These are phyloP conservation scores for Lithospermum erythrorhizon DNA, from an alignment of 257 asterid genomes.

Conservation along the genomic window DNA sequence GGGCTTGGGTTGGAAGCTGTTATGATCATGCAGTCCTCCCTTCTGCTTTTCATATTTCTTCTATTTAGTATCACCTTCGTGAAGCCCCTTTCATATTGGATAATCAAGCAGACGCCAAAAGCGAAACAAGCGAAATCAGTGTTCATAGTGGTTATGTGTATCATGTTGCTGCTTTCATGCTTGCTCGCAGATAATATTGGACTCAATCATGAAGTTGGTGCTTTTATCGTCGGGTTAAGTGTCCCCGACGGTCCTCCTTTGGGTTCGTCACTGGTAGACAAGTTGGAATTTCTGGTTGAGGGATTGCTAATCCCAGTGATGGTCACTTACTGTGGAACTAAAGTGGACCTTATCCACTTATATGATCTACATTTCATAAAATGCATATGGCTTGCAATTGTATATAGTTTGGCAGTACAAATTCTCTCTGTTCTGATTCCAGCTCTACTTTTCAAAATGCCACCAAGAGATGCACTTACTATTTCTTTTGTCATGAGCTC, in stretches of 20 bases:
- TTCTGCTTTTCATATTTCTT: neutral
- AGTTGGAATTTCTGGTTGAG: constrained; percentile 38
- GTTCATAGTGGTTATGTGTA: constrained; percentile 30
- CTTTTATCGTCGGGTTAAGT: constrained; percentile 46
- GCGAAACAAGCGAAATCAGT: constrained; percentile 42
- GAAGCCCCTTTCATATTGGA: constrained; percentile 14
- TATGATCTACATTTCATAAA: constrained; percentile 27
- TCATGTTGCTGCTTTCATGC: constrained; percentile 32
- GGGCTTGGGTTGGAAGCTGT: neutral
- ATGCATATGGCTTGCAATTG: constrained; percentile 12
- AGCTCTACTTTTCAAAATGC: constrained; percentile 38
- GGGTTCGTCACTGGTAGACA: constrained; percentile 52
- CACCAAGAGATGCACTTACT: constrained; percentile 44
- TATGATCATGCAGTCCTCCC: neutral
- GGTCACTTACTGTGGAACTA: constrained; percentile 49
- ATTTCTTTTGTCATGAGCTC: constrained; percentile 46
- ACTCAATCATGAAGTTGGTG: constrained; percentile 48
- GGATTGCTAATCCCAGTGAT: constrained; percentile 56
- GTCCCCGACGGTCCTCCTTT: constrained; percentile 73
- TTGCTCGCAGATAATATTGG: constrained; percentile 45
- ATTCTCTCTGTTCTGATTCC: constrained; percentile 25
- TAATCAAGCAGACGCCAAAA: constrained; percentile 43
- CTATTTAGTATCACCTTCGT: neutral
- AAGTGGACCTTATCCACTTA: constrained; percentile 29
- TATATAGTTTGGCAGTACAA: constrained; percentile 14